Base-by-base conservation (phyloP, 148 eudicot species). In the Vaccinium vitisidaea region DNA sequence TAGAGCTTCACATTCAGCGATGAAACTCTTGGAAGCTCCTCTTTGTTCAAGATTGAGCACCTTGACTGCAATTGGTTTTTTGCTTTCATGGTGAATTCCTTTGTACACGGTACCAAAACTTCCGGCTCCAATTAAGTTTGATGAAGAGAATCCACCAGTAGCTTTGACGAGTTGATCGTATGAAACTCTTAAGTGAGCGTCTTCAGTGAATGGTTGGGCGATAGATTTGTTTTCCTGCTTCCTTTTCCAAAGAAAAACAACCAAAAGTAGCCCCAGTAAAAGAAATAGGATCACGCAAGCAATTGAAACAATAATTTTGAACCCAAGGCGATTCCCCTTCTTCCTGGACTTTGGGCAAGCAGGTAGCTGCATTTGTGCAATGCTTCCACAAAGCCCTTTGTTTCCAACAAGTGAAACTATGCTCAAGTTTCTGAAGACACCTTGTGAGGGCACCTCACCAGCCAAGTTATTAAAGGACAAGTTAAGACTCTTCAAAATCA, bases 21-120 rank as follows among this genome's bases (percentile, higher is more conserved):
- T 79, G 67, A 61, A 61, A 53, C 71, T 58, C 83, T 58, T 80
- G 58, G 71, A 61, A 58, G 83, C 73, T 58, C 73, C 83, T 15
- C 8, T 19, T 12, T 36, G 9, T 8, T 61, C 73, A 80, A 80
- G 73, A 36, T 61, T 80, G 32, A 80, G 50, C 27, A 80, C 73
- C 83, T 80, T 59, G 8, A 80, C 53, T 58, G 71, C 83, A 36
- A 80, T 16, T 39, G 52, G 30, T n/a, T 36, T 80, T 53, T 80
- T 48, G 25, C 59, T 23, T 43, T 16, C 23, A 56, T 59, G 27
- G 23, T 58, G 19, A 43, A 43, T 21, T 46, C 75, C 73, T 81
- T 54, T 54, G 58, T 39, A 39, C 43, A 39, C 43, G 5, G 43
- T 39, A 5, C 43, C 43, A 39, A 39, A 39, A 39, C 43, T 54